Base-by-base conservation (phyloP, 257 asterid species). In the Asclepias syriaca region DNA sequence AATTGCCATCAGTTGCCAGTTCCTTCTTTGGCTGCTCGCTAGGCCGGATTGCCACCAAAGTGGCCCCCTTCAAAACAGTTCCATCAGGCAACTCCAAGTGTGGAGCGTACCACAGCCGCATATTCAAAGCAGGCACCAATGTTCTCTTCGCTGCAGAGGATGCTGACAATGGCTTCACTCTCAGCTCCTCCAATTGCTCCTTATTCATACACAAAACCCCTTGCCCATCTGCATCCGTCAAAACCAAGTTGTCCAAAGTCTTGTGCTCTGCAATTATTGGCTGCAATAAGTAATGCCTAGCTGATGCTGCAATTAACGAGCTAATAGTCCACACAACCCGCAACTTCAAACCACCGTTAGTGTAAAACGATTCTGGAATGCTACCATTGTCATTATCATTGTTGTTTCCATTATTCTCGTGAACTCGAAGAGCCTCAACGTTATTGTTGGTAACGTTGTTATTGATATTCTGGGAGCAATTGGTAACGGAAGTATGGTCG, bases 301-400 rank as follows among this genome's bases (percentile, higher is more conserved):
- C 97, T 3, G 97, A 89, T 56, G 97, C 97, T 4, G 97, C 96
- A 2, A 92, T 89, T 70, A 92, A 79, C 65, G 97, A 89, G 78
- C 97, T 91, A 55, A 91, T 91, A 4, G 97, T 91, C 97, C 97
- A 91, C 24, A 91, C 97, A 11, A 91, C 97, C 6, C 97, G 90
- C 84, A 91, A 63, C 43, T 89, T 91, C 81, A 91, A 75, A 11
- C 96, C 97, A 19, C 97, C 97, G 22, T 89, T 91, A 0, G 95
- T 87, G 84, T 91, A 88, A 77, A 89, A 91, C 1, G 97, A 87
- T 74, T 91, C 97, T 0, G 97, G 97, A 77, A 91, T 88, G 70
- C 90, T 87, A 61, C 94, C 96, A 60, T 78, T 87, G 68, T 90
- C 96, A 19, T 54, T 77, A 22, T 51, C 72, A 60, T 32, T 75